These are phyloP conservation scores for Epichloe brachyelytri DNA, from an alignment of 2,329 filamentous ascomycete species.

Conservation along the genomic window DNA sequence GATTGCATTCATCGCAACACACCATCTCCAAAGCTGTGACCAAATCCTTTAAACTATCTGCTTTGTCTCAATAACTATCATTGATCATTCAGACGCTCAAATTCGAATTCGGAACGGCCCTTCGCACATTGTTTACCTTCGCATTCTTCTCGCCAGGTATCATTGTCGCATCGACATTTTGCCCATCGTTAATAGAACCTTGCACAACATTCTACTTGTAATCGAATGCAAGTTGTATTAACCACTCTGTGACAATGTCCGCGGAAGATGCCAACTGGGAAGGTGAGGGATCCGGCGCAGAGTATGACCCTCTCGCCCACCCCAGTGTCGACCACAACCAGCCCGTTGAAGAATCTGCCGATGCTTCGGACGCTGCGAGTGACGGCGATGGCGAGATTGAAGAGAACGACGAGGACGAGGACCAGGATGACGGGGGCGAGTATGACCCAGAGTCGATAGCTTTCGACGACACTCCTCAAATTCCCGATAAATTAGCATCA, in stretches of 20 bases:
- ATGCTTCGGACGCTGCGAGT: slow-evolving; percentile 34
- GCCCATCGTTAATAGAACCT: not conserved
- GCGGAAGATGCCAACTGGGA: slow-evolving; percentile 34
- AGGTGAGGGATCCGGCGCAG: slow-evolving; percentile 39
- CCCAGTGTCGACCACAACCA: slow-evolving; percentile 37
- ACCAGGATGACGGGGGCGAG: slow-evolving; percentile 40
- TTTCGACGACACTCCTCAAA: slow-evolving; percentile 28
- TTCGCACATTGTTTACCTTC: not conserved
- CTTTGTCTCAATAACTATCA: not conserved
- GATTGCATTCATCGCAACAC: not conserved
- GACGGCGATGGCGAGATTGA: slow-evolving; percentile 33
- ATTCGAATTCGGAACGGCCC: not conserved
- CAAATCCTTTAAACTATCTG: not conserved
- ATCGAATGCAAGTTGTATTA: not conserved
- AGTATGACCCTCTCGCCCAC: slow-evolving; percentile 43
- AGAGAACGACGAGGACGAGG: slow-evolving; percentile 39
- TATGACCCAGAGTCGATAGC: slow-evolving; percentile 46
- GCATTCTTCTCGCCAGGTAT: not conserved
- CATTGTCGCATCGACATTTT: not conserved
- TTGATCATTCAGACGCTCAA: not conserved
- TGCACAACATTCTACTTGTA: not conserved
- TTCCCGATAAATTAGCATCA: slow-evolving; percentile 16
- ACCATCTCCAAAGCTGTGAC: not conserved
- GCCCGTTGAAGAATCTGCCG: slow-evolving; percentile 37
- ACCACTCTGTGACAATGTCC: slow-evolving; percentile 17